Conservation (phyloP, 2,329 filamentous ascomycete species). For the Hansfordia pulvinata region DNA sequence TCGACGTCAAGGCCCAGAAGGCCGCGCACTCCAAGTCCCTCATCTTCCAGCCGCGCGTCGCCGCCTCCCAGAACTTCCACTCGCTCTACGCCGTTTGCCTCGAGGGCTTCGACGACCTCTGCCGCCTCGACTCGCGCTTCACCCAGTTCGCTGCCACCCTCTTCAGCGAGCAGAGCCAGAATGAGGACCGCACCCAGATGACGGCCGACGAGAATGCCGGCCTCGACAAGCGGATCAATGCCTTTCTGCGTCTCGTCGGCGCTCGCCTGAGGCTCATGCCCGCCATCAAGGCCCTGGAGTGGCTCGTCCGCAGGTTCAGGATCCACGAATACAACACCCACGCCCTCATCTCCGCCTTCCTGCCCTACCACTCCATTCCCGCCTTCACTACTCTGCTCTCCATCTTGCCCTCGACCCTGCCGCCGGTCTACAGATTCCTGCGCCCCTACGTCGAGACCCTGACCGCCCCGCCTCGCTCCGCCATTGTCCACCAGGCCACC, state of each 20-base stretch:
- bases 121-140: slow-evolving; percentile 73
- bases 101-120: slow-evolving; percentile 85
- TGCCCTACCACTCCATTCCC: slow-evolving; percentile 81
- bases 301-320: slow-evolving; percentile 82
- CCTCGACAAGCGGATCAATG: slow-evolving; percentile 63
- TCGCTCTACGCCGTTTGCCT: slow-evolving; percentile 75
- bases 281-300: slow-evolving; percentile 84
- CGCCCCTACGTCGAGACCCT: slow-evolving; percentile 72
- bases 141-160: slow-evolving; percentile 59
- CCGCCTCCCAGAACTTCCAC: slow-evolving; percentile 80
- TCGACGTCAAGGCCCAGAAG: slow-evolving; percentile 89
- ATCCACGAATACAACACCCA: slow-evolving; percentile 85
- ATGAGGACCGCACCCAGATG: slow-evolving; percentile 77
- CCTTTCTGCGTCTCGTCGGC: slow-evolving; percentile 70
- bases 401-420: slow-evolving; percentile 66
- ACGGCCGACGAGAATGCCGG: slow-evolving; percentile 69
- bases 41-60: slow-evolving; percentile 78
- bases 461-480: slow-evolving; percentile 62
- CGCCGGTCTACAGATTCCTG: slow-evolving; percentile 69
- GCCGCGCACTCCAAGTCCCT: slow-evolving; percentile 86
- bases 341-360: slow-evolving; percentile 67
- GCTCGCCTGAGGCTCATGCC: slow-evolving; percentile 71
- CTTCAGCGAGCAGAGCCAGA: slow-evolving; percentile 88
- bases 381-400: slow-evolving; percentile 78
- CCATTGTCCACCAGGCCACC: slow-evolving; percentile 71